These are phyloP conservation scores for Malbranchea cinnamomea DNA, from an alignment of 2,329 filamentous ascomycete species.

Conservation along the genomic window DNA sequence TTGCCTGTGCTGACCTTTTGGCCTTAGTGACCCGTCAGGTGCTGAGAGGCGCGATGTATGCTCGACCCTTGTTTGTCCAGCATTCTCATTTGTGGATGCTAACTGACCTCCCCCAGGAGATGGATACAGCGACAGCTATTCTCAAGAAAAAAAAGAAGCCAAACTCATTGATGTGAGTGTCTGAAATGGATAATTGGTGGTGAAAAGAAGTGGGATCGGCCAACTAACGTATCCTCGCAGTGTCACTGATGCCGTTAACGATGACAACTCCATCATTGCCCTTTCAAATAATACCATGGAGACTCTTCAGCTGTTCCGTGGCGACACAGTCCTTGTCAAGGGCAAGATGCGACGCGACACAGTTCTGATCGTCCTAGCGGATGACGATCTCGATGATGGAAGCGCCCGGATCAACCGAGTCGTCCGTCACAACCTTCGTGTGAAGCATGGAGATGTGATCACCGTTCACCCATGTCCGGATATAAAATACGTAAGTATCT, in stretches of 20 bases:
- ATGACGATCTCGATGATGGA: slow-evolving; percentile 95
- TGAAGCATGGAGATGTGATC: slow-evolving; percentile 97
- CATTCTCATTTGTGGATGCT: slow-evolving; percentile 7
- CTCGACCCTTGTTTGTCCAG: slow-evolving; percentile 21
- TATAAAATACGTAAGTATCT: slow-evolving; percentile 88
- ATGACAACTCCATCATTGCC: slow-evolving; percentile 99
- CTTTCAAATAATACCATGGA: slow-evolving; percentile 99
- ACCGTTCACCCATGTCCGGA: slow-evolving; percentile 96
- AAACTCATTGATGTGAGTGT: slow-evolving; percentile 82
- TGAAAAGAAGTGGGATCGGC: neutral
- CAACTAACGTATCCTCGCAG: slow-evolving; percentile 36
- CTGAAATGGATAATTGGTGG: neutral
- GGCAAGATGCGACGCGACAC: slow-evolving; percentile 99
- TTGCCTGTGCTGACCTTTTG: slow-evolving; percentile 27
- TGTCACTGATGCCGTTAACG: slow-evolving; percentile 95
- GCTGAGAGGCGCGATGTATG: slow-evolving; percentile 75
- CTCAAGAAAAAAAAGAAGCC: slow-evolving; percentile 99
- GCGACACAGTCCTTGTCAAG: slow-evolving; percentile 93
- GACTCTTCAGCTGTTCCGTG: slow-evolving; percentile 91
- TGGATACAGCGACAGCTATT: slow-evolving; percentile 89
- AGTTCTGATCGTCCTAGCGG: slow-evolving; percentile 89
- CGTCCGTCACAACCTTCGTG: slow-evolving; percentile 91
- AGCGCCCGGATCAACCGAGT: slow-evolving; percentile 97
- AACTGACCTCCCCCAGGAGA: slow-evolving; percentile 44
- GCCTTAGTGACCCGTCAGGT: slow-evolving; percentile 70